Evolutionary conservation across 495 filamentous ascomycete species (phyloP), one percentile per base, ranked within the genome.

Genomic region (Hamigera avellanea): DNA sequence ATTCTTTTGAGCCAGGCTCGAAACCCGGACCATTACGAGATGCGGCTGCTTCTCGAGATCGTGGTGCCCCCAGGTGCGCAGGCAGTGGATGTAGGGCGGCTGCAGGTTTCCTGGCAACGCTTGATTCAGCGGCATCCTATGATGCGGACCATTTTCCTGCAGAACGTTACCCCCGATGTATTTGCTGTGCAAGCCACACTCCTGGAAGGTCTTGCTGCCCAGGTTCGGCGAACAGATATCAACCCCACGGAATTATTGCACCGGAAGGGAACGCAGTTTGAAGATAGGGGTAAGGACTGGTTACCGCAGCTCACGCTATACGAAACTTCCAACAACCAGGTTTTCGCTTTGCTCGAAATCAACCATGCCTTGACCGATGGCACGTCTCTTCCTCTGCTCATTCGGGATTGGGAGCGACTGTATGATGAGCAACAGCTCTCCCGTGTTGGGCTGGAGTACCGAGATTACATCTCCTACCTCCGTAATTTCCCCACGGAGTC

Each of bases 131-230:
- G 53, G 17, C 69, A 73, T 42, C 41, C 64, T 1, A 43, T 56
- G 10, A 52, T 73, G 8, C 43, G 69, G 16, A 69, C 69, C 0
- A 50, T 69, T 13, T 68, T 73, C 29, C 45, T 67, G 16, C 55
- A 65, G 17, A 58, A 50, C 30, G 14, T 49, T 12, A 50, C 48
- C 31, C 39, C 45, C 14, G 45, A 47, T 19, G 54, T 47, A 8
- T 38, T 56, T 5, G 57, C 54, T 35, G 50, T 57, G 32, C 61
- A 65, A 36, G 35, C 58, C 16, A 54, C 62, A 4, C 39, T 63
- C 10, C 55, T 41, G 38, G 41, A 45, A 14, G 41, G 44, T 12
- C 5, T 29, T 14, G 39, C 37, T 4, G 33, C 42, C 5, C 38
- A 51, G 26, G n/a, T 45, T 6, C n/a, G n/a, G n/a, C n/a, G n/a